phyloP scores from a whole-genome alignment of 768 basidiomycete genomes.

The Rhodotorula kratochvilovae region DNA sequence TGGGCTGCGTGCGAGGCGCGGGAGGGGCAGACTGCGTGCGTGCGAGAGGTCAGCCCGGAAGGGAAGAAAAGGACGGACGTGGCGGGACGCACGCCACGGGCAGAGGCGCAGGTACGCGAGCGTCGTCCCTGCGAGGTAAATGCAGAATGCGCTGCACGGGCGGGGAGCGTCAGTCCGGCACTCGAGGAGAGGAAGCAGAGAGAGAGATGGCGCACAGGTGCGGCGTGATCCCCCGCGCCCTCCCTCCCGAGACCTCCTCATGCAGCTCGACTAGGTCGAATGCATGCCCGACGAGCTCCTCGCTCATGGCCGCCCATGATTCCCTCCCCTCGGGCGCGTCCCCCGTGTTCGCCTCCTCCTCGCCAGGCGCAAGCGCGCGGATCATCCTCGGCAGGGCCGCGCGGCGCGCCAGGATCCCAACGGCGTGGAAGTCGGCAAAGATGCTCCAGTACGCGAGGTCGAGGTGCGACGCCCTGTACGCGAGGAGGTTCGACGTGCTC shows the following conservation, averaged over 20 bases:
- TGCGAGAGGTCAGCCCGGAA: background rate
- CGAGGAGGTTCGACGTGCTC: background rate
- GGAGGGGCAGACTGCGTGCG: background rate
- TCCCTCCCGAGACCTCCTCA: background rate
- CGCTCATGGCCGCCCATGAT: background rate
- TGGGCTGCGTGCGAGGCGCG: background rate
- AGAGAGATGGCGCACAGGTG: background rate
- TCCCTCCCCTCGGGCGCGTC: background rate
- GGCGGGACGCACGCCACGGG: background rate
- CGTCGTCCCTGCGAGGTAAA: background rate
- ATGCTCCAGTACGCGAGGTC: background rate
- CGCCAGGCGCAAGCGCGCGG: background rate
- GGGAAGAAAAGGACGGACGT: too few species aligned
- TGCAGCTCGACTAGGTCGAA: background rate
- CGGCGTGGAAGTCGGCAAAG: background rate
- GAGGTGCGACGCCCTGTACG: conserved; percentile 3
- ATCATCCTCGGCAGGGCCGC: background rate
- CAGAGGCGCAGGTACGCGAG: background rate
- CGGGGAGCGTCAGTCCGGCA: too few species aligned
- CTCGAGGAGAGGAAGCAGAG: background rate
- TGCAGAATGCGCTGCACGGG: background rate
- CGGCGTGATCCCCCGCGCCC: background rate
- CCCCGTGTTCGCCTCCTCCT: background rate
- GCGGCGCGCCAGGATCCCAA: background rate
- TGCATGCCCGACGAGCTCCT: background rate